A percentile compares a stretch with the other conserved stretches of the same genome.
phyloP scores from a whole-genome alignment of 306 rosid genomes.

The Pterocarpus santalinus region DNA sequence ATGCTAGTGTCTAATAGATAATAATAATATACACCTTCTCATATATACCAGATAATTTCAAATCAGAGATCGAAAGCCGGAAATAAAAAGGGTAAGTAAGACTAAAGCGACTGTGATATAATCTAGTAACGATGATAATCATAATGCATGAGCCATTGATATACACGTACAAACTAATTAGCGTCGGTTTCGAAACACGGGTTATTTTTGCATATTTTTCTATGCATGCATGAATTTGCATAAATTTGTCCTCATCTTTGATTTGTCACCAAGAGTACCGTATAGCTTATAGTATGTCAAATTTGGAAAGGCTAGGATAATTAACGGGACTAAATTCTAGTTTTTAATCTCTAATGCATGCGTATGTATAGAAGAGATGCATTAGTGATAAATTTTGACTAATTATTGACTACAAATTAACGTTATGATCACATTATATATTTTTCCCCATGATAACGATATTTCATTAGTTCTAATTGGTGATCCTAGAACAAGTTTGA shows the following conservation, averaged over 20 bases:
- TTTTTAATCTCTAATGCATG: not conserved
- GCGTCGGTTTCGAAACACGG: not conserved
- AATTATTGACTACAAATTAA: too few species aligned
- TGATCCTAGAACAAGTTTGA: not conserved
- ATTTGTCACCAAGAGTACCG: not conserved
- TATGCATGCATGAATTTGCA: constrained; percentile 9
- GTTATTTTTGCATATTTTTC: not conserved
- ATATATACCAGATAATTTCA: not conserved
- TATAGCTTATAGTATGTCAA: not conserved
- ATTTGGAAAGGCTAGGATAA: not conserved
- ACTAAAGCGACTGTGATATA: not conserved
- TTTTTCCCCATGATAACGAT: too few species aligned
- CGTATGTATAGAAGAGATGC: too few species aligned
- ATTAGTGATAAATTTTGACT: too few species aligned
- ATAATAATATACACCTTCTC: not conserved
- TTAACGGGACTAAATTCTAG: not conserved
- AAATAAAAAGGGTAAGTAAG: too few species aligned
- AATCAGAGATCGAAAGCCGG: not conserved
- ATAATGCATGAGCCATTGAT: constrained; percentile 4
- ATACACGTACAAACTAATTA: constrained; percentile 19
- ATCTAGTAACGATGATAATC: constrained; percentile 17
- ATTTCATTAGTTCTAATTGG: too few species aligned
- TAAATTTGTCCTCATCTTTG: constrained; percentile 1
- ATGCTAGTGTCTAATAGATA: not conserved
- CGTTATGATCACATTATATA: too few species aligned